These are phyloP conservation scores for Fusarium coicis DNA, from an alignment of 2,329 filamentous ascomycete genomes.

Conservation along the genomic window DNA sequence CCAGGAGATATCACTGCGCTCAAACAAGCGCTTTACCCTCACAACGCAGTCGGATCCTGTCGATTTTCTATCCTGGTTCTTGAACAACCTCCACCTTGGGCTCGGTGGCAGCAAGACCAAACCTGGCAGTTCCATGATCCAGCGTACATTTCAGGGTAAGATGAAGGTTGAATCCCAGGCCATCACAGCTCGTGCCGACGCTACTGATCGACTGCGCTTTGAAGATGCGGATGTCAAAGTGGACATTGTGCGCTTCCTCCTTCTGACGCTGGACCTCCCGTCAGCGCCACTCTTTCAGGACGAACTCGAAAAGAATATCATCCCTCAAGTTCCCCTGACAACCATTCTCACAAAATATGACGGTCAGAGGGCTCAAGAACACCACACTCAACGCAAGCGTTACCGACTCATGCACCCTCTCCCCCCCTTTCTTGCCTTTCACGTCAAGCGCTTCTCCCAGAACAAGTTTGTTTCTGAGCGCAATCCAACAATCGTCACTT, in stretches of 20 bases:
- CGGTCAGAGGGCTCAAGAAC: constrained; percentile 86
- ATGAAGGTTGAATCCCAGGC: constrained; percentile 93
- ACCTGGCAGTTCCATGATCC: constrained; percentile 85
- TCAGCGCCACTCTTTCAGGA: constrained; percentile 95
- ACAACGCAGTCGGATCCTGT: constrained; percentile 94
- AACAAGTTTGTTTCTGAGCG: constrained; percentile 98
- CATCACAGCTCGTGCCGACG: constrained; percentile 91
- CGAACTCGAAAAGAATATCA: constrained; percentile 93
- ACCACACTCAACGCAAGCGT: constrained; percentile 85
- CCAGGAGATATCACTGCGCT: constrained; percentile 90
- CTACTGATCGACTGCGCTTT: constrained; percentile 87
- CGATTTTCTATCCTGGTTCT: constrained; percentile 96
- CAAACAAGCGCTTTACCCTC: constrained; percentile 91
- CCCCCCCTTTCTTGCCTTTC: constrained; percentile 90
- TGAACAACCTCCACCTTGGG: constrained; percentile 93
- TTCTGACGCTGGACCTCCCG: constrained; percentile 93
- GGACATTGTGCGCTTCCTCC: constrained; percentile 82
- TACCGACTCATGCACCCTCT: constrained; percentile 91
- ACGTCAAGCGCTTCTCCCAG: constrained; percentile 95
- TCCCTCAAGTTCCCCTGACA: constrained; percentile 88
- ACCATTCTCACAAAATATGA: constrained; percentile 93
- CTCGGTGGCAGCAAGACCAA: constrained; percentile 91
- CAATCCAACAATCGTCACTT: constrained; percentile 98
- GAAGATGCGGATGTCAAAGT: constrained; percentile 87
- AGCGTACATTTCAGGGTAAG: constrained; percentile 92